These are phyloP conservation scores for Ophiosphaerella korrae DNA, from an alignment of 2,329 filamentous ascomycete genomes.

Conservation along the genomic window DNA sequence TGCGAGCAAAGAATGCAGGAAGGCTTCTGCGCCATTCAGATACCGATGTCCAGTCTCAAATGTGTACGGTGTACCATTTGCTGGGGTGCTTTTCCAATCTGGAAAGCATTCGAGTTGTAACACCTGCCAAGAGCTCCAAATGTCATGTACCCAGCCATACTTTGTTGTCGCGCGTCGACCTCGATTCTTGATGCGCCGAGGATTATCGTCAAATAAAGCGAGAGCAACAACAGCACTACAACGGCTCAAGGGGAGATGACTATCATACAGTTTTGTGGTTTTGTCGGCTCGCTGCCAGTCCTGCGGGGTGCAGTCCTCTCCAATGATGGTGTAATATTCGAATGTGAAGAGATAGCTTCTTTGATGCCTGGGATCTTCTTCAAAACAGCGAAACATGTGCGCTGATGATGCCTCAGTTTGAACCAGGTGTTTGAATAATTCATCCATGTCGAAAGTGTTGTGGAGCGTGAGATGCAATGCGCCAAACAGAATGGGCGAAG, in stretches of 20 bases:
- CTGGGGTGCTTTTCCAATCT: constrained; percentile 56
- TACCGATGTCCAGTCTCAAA: constrained; percentile 63
- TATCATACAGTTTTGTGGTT: constrained; percentile 47
- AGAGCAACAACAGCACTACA: constrained; percentile 66
- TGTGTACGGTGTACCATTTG: constrained; percentile 55
- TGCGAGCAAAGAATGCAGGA: constrained; percentile 62
- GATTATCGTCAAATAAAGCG: constrained; percentile 59
- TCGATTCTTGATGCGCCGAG: constrained; percentile 56
- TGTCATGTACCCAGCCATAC: constrained; percentile 61
- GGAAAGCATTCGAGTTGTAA: constrained; percentile 37
- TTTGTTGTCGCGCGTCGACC: constrained; percentile 55
- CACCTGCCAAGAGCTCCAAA: constrained; percentile 66
- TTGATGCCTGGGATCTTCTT: constrained; percentile 54
- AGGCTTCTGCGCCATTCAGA: constrained; percentile 66
- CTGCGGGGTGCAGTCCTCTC: constrained; percentile 60
- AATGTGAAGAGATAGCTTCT: constrained; percentile 67
- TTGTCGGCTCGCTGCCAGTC: constrained; percentile 65
- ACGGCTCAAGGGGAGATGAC: constrained; percentile 64
- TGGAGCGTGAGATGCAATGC: constrained; percentile 64
- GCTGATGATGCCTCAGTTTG: constrained; percentile 53
- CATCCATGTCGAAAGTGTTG: constrained; percentile 66
- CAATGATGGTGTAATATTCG: constrained; percentile 68
- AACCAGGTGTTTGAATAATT: constrained; percentile 62
- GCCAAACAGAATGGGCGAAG: constrained; percentile 64
- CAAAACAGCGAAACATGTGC: constrained; percentile 59